These are phyloP conservation scores for Dianthus caryophyllus DNA, from an alignment of 148 eudicot species.

Conservation along the genomic window DNA sequence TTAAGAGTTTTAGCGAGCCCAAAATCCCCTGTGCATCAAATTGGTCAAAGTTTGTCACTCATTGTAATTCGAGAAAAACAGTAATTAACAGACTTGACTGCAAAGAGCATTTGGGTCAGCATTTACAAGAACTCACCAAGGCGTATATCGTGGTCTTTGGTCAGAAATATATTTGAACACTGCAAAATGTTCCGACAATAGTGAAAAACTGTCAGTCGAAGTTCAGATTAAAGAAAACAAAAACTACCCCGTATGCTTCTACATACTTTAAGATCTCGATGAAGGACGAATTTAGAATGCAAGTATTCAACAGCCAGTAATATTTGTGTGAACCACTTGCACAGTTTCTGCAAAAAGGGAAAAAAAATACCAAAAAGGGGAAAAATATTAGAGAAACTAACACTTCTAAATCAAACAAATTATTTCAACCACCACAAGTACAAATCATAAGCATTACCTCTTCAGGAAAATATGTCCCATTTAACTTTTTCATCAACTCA, in stretches of 20 bases:
- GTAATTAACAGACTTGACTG: not conserved
- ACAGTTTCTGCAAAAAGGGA: constrained; percentile 54
- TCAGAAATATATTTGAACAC: constrained; percentile 98
- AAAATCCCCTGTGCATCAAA: constrained; percentile 76
- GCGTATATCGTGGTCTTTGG: constrained; percentile 86
- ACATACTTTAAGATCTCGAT: constrained; percentile 89
- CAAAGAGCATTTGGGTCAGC: not conserved
- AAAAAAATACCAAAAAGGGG: not conserved
- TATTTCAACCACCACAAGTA: not conserved
- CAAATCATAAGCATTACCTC: constrained; percentile 48
- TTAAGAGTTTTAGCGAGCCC: constrained; percentile 98
- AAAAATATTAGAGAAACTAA: constrained; percentile 2
- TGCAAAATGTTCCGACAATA: constrained; percentile 36
- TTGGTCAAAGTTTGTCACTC: constrained; percentile 1
- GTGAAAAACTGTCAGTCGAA: constrained; percentile 7
- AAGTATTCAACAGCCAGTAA: constrained; percentile 91
- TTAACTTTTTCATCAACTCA: constrained; percentile 82
- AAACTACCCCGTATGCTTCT: not conserved
- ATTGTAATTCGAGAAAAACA: not conserved
- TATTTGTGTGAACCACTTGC: constrained; percentile 89
- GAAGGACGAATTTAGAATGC: constrained; percentile 89
- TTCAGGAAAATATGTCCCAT: constrained; percentile 81
- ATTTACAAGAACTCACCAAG: constrained; percentile 54
- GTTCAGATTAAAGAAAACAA: not conserved
- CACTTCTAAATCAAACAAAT: not conserved